These are phyloP conservation scores for Salinomyces thailandicus DNA, from an alignment of 2,329 filamentous ascomycete species.

Conservation along the genomic window DNA sequence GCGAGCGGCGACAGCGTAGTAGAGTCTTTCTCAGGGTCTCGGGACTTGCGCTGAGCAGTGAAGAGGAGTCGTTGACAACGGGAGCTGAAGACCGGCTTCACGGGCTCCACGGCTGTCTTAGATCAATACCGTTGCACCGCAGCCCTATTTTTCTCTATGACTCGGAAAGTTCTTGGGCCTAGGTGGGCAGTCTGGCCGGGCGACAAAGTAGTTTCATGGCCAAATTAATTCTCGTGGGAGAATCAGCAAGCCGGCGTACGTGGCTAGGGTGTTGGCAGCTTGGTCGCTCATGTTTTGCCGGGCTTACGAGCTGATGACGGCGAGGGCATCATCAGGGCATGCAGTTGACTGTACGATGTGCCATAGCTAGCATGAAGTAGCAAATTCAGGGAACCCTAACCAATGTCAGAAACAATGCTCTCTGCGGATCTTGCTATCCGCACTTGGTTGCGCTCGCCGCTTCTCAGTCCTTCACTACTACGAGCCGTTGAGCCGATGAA, in stretches of 20 bases:
- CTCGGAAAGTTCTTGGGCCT: background rate
- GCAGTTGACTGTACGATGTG: too few species aligned
- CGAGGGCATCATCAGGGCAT: too few species aligned
- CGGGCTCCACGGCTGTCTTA: background rate
- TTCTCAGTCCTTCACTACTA: too few species aligned
- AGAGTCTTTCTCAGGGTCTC: background rate
- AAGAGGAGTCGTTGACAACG: background rate
- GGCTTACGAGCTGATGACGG: too few species aligned
- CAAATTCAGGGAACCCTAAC: too few species aligned
- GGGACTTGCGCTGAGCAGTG: background rate
- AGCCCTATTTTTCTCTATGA: background rate
- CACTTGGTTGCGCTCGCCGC: too few species aligned
- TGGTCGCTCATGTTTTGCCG: too few species aligned
- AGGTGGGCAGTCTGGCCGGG: background rate
- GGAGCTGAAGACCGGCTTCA: background rate
- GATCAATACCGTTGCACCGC: background rate
- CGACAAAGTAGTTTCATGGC: background rate
- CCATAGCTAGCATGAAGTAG: too few species aligned
- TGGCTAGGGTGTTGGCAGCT: background rate
- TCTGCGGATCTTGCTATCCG: too few species aligned
- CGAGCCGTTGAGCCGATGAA: too few species aligned
- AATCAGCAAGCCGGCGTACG: background rate
- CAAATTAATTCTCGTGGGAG: background rate
- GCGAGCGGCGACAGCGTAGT: background rate
- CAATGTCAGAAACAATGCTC: too few species aligned